These are phyloP conservation scores for Alternaria arborescens DNA, from an alignment of 2,329 filamentous ascomycete genomes.

Conservation along the genomic window DNA sequence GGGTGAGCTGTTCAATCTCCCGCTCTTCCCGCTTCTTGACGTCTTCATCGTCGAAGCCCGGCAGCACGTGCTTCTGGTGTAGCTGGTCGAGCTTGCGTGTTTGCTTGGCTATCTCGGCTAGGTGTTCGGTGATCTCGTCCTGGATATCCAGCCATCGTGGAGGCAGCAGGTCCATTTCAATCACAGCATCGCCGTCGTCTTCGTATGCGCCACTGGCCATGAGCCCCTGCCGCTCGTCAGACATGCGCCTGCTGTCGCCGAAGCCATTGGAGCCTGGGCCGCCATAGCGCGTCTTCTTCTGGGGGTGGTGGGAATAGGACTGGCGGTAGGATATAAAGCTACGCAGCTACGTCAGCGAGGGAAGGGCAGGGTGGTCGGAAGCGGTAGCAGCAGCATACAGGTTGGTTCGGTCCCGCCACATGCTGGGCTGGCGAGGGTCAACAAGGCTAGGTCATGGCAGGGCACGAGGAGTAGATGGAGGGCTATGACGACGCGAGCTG, in stretches of 20 bases:
- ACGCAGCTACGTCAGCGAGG: constrained; percentile 49
- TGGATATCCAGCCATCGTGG: constrained; percentile 95
- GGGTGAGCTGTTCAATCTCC: constrained; percentile 89
- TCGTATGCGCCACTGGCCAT: constrained; percentile 80
- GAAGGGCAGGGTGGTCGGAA: constrained; percentile 21
- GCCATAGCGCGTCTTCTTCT: constrained; percentile 76
- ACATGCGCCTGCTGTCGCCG: constrained; percentile 54
- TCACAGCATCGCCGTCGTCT: constrained; percentile 91
- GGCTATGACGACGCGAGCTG: neutral
- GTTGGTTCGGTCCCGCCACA: constrained; percentile 99
- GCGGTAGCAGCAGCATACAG: constrained; percentile 68
- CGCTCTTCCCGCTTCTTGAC: constrained; percentile 85
- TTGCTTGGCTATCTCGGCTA: constrained; percentile 82
- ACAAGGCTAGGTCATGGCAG: constrained; percentile 44
- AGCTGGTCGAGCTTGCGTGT: constrained; percentile 87
- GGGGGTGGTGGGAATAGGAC: constrained; percentile 94
- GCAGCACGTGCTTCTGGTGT: constrained; percentile 96
- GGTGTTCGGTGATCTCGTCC: constrained; percentile 87
- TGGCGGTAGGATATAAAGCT: constrained; percentile 99
- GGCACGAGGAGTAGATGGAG: constrained; percentile 6
- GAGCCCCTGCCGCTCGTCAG: constrained; percentile 79
- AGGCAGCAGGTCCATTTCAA: constrained; percentile 97
- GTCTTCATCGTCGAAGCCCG: constrained; percentile 95
- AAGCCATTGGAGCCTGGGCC: constrained; percentile 65
- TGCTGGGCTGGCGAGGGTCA: constrained; percentile 57